Conservation (phyloP, 352 stramenopile genomes). For the Phytophthora syringae region DNA sequence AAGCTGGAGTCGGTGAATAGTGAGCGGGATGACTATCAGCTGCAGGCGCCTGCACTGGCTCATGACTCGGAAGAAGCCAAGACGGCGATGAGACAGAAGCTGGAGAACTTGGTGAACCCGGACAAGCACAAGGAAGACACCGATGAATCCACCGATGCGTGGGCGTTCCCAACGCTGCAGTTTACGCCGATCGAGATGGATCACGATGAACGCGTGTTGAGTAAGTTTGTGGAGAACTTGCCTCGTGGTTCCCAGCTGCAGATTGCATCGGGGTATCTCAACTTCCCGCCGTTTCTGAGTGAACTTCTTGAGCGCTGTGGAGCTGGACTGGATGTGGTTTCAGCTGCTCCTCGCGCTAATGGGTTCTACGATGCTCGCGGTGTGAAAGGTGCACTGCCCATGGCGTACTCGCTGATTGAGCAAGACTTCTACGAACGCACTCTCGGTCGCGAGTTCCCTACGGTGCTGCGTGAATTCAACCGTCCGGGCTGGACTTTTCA, state of each 20-base stretch:
- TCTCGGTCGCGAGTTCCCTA: conserved; percentile 40
- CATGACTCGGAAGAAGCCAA: conserved; percentile 49
- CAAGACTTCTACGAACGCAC: conserved; percentile 76
- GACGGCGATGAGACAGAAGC: conserved; percentile 44
- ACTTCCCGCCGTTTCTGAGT: conserved; percentile 77
- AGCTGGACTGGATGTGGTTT: conserved; percentile 65
- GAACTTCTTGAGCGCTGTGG: conserved; percentile 51
- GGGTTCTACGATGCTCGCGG: conserved; percentile 75
- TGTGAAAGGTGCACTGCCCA: conserved; percentile 78
- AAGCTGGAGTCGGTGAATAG: conserved; percentile 26
- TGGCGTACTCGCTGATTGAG: conserved; percentile 87
- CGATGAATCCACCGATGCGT: conserved; percentile 47
- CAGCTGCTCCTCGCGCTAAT: conserved; percentile 69
- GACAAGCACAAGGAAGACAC: conserved; percentile 28
- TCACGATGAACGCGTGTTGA: conserved; percentile 65
- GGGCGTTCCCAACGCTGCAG: conserved; percentile 80
- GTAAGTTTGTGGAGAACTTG: conserved; percentile 50
- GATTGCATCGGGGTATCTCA: conserved; percentile 84
- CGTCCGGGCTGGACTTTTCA: conserved; percentile 81
- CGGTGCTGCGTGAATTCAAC: conserved; percentile 73
- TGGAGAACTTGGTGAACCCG: conserved; percentile 50
- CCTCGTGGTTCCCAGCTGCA: conserved; percentile 52
- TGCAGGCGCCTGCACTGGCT: conserved; percentile 28
- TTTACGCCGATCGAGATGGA: conserved; percentile 67
- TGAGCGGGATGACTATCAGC: conserved; percentile 29